phyloP scores from a whole-genome alignment of 257 asterid genomes.

The Primulina huaijiensis region DNA sequence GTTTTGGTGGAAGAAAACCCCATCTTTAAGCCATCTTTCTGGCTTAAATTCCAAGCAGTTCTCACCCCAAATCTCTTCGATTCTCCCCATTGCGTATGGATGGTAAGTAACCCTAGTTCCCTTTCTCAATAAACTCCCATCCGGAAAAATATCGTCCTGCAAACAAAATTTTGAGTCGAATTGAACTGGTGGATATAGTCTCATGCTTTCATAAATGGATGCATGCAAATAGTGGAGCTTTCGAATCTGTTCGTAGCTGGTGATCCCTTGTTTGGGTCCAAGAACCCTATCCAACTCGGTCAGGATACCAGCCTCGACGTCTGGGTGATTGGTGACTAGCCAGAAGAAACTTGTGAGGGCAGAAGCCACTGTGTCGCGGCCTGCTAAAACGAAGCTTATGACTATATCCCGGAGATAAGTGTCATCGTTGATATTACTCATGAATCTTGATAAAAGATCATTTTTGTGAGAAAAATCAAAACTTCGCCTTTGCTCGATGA shows the following conservation, averaged over 20 bases:
- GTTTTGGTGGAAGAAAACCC: slow-evolving; percentile 34
- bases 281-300: slow-evolving; percentile 32
- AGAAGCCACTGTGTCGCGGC: slow-evolving; percentile 72
- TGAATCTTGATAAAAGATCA: slow-evolving; percentile 58
- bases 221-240: slow-evolving; percentile 30
- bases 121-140: slow-evolving; percentile 19
- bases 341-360: slow-evolving; percentile 61
- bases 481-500: slow-evolving; percentile 32
- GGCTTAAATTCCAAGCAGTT: slow-evolving; percentile 41
- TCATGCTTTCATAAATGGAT: slow-evolving; percentile 13
- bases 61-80: slow-evolving; percentile 43
- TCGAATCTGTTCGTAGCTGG: slow-evolving; percentile 11
- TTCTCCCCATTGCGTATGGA: slow-evolving; percentile 53
- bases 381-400: slow-evolving; percentile 68
- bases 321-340: slow-evolving; percentile 28
- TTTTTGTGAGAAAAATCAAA: slow-evolving; percentile 23
- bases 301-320: slow-evolving; percentile 16
- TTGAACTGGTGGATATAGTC: slow-evolving; percentile 22
- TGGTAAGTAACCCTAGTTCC: slow-evolving; percentile 47
- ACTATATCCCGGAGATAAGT: slow-evolving; percentile 62
- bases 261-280: slow-evolving; percentile 15
- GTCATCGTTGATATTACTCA: slow-evolving; percentile 44
- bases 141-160: slow-evolving; percentile 7
- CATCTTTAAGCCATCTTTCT: slow-evolving; percentile 37
- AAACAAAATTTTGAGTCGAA: slow-evolving; percentile 15